Base-by-base conservation (phyloP, 192 early-diverging fungal species). In the Jimgerdemannia lactiflua region DNA sequence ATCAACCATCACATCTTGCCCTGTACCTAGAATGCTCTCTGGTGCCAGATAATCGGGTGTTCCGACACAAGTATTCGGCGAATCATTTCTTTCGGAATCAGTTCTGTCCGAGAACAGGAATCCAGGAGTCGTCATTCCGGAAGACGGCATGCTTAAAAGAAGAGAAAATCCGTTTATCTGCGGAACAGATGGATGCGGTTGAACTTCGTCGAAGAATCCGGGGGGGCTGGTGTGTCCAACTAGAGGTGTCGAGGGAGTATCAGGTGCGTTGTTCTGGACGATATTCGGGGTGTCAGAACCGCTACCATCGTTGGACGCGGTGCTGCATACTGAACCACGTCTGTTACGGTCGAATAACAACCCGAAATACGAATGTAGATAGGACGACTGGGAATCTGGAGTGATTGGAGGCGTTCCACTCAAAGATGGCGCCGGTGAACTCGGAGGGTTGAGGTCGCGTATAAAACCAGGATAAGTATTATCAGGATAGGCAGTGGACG, bases 11-110 rank as follows among this genome's bases (percentile, higher is more conserved):
- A 86, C 85, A 74, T 94, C 94, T 77, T 96, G 92, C 17, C 93
- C 93, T 54, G 92, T 82, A 14, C 95, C 95, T 41, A 96, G 79
- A 59, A 96, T 95, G 72, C 90, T 91, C 74, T 96, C 95, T 17
- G 95, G 95, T 14, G 95, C 95, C 65, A 96, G 73, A 73, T 96
- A 96, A 77, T 96, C 95, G 2, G 95, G 95, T 17, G 95, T 96
- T n/a, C 95, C 95, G 17, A 92, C 91, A 71, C 92, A 93, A 14
- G 82, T 83, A 64, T 91, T 89, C 42, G 44, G 20, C 17, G 65
- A 76, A 68, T 43, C 66, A 70, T 42, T 81, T 80, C 82, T 43
- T 17, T 40, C 68, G 68, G 68, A 69, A 17, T 43, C 68, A 14
- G 40, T 10, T 4, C 68, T 69, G 4, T 43, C 49, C 49, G 49